phyloP scores from a whole-genome alignment of 2,329 filamentous ascomycete species.

The Harringtonia lauricola region DNA sequence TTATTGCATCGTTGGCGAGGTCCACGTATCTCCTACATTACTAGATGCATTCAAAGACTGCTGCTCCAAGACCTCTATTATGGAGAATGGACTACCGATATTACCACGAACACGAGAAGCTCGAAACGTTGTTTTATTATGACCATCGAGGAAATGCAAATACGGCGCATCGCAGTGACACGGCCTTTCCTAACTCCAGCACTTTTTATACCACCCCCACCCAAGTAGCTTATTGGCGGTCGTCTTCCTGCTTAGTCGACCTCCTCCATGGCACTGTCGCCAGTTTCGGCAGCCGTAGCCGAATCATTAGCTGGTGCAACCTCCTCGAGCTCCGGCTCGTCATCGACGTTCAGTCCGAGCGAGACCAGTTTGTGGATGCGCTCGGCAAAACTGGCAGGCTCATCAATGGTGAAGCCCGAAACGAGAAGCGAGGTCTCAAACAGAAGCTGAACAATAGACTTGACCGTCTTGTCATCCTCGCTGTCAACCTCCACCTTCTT shows the following conservation, averaged over 20 bases:
- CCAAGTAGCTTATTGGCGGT: constrained; percentile 16
- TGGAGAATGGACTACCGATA: too few relatives aligned
- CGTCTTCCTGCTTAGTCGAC: constrained; percentile 62
- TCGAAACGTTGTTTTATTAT: not conserved
- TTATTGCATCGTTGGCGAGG: too few relatives aligned
- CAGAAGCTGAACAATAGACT: constrained; percentile 95
- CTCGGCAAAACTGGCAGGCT: constrained; percentile 95
- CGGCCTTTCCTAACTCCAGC: constrained; percentile 25
- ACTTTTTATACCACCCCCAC: constrained; percentile 25
- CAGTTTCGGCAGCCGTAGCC: constrained; percentile 46
- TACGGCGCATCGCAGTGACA: constrained; percentile 6
- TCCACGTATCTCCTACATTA: too few relatives aligned
- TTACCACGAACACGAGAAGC: not conserved
- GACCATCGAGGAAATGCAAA: constrained; percentile 1
- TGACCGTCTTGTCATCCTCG: constrained; percentile 97
- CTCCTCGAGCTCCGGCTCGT: constrained; percentile 67
- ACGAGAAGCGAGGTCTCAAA: constrained; percentile 98
- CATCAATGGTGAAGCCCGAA: constrained; percentile 98
- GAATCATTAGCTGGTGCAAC: constrained; percentile 47
- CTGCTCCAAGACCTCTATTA: too few relatives aligned
- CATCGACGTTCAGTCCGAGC: constrained; percentile 93
- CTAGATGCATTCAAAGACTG: too few relatives aligned
- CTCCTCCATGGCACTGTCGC: constrained; percentile 98
- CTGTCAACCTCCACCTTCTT: constrained; percentile 97
- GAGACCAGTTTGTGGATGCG: constrained; percentile 99